A percentile compares a stretch with the other conserved stretches of the same genome.
Evolutionary conservation across 106 monocot genomes (phyloP).

Genomic region (Platanthera guangdongensis): DNA sequence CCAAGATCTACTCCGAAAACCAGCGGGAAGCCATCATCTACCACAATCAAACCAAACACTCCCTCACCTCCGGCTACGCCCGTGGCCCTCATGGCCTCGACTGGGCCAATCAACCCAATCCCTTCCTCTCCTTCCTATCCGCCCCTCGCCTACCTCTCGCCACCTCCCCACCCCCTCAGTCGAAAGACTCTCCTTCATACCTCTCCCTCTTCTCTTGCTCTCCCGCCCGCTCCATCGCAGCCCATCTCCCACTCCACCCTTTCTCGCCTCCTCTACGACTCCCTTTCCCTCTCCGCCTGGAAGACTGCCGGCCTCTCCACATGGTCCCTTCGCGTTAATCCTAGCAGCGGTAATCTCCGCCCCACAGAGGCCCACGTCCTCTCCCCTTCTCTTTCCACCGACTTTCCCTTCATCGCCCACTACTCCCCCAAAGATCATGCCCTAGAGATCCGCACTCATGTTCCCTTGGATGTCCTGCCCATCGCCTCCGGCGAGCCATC

Average conservation of each 20-base stretch:
- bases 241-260: conserved; percentile 36
- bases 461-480: conserved; percentile 14
- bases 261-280: conserved; percentile 75
- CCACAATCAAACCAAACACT: conserved; percentile 90
- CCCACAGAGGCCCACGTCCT: conserved; percentile 86
- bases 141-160: conserved; percentile 22
- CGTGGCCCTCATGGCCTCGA: conserved; percentile 86
- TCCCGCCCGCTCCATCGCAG: conserved; percentile 18
- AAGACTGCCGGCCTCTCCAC: conserved; percentile 74
- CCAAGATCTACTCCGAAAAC: background rate
- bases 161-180: conserved; percentile 22
- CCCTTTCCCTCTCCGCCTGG: conserved; percentile 97
- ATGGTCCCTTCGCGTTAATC: conserved; percentile 97
- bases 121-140: conserved; percentile 65
- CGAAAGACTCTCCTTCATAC: conserved; percentile 15
- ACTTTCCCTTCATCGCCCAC: conserved; percentile 59
- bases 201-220: conserved; percentile 24
- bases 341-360: conserved; percentile 97
- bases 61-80: conserved; percentile 68
- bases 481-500: conserved; percentile 6
- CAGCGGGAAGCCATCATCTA: conserved; percentile 30
- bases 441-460: conserved; percentile 45
- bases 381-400: conserved; percentile 10
- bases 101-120: conserved; percentile 98
- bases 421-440: conserved; percentile 89